A percentile compares a stretch with the other conserved stretches of the same genome.
phyloP scores from a whole-genome alignment of 139 green algal genomes.

The Chlorella sorokiniana region DNA sequence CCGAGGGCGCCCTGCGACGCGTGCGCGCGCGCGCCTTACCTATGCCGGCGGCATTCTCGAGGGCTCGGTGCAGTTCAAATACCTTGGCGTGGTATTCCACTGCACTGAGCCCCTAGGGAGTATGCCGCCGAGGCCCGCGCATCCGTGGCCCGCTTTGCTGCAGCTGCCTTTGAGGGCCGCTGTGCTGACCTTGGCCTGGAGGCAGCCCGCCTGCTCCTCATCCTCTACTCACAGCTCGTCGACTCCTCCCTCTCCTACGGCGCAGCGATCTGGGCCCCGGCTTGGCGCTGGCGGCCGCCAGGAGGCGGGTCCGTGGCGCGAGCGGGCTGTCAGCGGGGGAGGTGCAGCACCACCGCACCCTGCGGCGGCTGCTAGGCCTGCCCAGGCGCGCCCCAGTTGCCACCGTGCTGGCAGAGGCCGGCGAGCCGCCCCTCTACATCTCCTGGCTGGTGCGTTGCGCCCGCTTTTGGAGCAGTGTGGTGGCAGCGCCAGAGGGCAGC shows the following conservation, averaged over 20 bases:
- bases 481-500: conserved; percentile 2
- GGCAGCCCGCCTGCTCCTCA: background rate
- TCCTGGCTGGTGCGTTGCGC: background rate
- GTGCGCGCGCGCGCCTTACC: background rate
- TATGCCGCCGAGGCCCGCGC: background rate
- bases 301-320: too few relatives aligned
- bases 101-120: background rate
- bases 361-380: background rate
- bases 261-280: background rate
- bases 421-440: background rate
- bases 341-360: too few relatives aligned
- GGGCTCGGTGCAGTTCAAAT: background rate
- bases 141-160: background rate
- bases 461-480: background rate
- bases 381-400: background rate
- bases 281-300: background rate
- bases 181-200: conserved; percentile 1
- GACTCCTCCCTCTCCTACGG: conserved; percentile 9
- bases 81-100: conserved; percentile 3
- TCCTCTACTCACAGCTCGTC: background rate
- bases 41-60: background rate
- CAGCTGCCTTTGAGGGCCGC: background rate
- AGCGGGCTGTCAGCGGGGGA: too few relatives aligned
- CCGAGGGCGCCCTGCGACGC: background rate
- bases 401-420: background rate